Percentiles rank a stretch among this genome's conserved stretches.
Evolutionary conservation across 2,329 filamentous ascomycete genomes (phyloP).

Genomic region (Alternaria postmessia): DNA sequence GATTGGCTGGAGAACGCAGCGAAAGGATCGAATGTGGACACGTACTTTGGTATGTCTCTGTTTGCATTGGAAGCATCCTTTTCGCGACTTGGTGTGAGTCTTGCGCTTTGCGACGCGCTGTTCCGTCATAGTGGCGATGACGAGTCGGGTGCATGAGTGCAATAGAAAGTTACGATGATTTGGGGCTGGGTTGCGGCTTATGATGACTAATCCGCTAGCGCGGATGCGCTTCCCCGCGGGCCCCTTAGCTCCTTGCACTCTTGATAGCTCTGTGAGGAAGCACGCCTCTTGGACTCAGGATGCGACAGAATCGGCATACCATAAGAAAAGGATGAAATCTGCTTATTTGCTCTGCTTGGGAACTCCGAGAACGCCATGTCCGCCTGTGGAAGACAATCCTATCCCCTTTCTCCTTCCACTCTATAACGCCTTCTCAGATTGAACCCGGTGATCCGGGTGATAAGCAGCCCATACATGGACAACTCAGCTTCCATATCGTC

Average conservation of each 20-base stretch:
- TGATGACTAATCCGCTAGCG: conserved; percentile 5
- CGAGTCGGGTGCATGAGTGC: not conserved
- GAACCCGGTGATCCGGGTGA: not conserved
- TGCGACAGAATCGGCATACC: not conserved
- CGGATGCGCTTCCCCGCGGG: not conserved
- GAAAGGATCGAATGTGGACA: not conserved
- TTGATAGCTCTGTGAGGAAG: not conserved
- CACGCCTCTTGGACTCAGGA: not conserved
- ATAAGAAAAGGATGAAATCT: not conserved
- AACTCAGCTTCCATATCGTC: not conserved
- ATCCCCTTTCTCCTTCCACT: not conserved
- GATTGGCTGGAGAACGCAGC: conserved; percentile 16
- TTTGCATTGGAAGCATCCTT: conserved; percentile 44
- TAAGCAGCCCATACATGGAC: not conserved
- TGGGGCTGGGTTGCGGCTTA: conserved; percentile 1
- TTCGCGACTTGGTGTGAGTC: conserved; percentile 43
- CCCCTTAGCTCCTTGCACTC: not conserved
- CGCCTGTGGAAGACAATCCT: not conserved
- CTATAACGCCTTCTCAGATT: not conserved
- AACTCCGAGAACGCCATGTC: not conserved
- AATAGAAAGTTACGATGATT: conserved; percentile 2
- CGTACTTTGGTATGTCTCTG: conserved; percentile 44
- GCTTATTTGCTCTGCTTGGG: not conserved
- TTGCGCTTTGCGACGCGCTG: conserved; percentile 40
- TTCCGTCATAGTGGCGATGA: conserved; percentile 22